These are phyloP conservation scores for Furcasterigmium sp. DNA, from an alignment of 2,329 filamentous ascomycete species.

Conservation along the genomic window DNA sequence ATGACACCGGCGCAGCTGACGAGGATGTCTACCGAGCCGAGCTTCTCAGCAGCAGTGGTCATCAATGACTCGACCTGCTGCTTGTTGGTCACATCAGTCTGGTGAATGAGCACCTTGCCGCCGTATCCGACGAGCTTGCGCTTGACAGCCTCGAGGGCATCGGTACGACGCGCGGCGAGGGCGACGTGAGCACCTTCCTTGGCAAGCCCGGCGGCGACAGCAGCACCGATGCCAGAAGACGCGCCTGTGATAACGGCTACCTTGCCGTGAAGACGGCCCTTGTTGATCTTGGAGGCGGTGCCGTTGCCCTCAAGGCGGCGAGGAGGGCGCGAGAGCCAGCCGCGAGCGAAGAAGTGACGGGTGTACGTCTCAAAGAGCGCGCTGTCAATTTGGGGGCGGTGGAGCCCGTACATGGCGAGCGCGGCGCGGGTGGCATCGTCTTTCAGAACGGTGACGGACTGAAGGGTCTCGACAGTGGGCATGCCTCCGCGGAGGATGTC, in stretches of 20 bases:
- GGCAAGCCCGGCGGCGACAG: conserved; percentile 53
- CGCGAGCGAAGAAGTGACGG: conserved; percentile 74
- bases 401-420: conserved; percentile 44
- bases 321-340: conserved; percentile 66
- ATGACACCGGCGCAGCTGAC: conserved; percentile 78
- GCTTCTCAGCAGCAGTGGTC: conserved; percentile 48
- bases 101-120: conserved; percentile 61
- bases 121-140: conserved; percentile 49
- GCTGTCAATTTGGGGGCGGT: conserved; percentile 63
- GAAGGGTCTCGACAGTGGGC: conserved; percentile 68
- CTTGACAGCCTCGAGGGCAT: conserved; percentile 64
- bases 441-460: conserved; percentile 67
- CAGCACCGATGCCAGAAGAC: conserved; percentile 54
- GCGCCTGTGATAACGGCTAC: conserved; percentile 18
- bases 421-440: conserved; percentile 62
- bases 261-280: conserved; percentile 59
- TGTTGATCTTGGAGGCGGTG: conserved; percentile 19
- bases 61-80: conserved; percentile 64
- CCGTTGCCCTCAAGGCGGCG: conserved; percentile 29
- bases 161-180: conserved; percentile 64
- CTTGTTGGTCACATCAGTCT: conserved; percentile 68
- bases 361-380: conserved; percentile 72
- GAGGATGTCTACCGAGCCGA: conserved; percentile 74
- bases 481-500: conserved; percentile 77
- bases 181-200: conserved; percentile 63